phyloP scores from a whole-genome alignment of 2,329 filamentous ascomycete species.

The Aureobasidium subglaciale region DNA sequence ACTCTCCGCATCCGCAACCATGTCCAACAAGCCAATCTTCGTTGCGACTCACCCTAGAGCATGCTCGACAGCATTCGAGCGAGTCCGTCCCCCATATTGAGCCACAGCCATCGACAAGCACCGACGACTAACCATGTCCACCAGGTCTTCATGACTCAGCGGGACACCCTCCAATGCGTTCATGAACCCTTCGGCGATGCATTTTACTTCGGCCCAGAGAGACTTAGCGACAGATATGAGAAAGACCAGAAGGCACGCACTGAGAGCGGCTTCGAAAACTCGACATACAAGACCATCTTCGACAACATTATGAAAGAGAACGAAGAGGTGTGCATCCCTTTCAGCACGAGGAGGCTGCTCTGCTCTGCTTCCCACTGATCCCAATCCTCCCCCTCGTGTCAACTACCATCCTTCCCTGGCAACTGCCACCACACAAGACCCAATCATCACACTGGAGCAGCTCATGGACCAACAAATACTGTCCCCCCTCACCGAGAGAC shows the following conservation, averaged over 20 bases:
- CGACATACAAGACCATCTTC: slow-evolving; percentile 71
- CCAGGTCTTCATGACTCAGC: slow-evolving; percentile 93
- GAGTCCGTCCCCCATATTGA: slow-evolving; percentile 49
- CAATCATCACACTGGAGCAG: neutral
- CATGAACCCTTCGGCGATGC: slow-evolving; percentile 97
- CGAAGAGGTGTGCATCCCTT: slow-evolving; percentile 57
- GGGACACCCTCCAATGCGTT: slow-evolving; percentile 70
- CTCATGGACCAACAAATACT: neutral
- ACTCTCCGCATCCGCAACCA: slow-evolving; percentile 30
- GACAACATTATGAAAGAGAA: slow-evolving; percentile 65
- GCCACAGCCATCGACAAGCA: neutral
- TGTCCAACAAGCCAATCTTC: slow-evolving; percentile 80
- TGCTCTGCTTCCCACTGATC: slow-evolving; percentile 8
- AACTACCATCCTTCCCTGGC: neutral
- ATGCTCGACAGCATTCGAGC: slow-evolving; percentile 94
- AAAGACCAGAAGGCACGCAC: slow-evolving; percentile 51
- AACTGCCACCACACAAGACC: neutral
- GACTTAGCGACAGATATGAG: slow-evolving; percentile 71
- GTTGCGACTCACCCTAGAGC: slow-evolving; percentile 89
- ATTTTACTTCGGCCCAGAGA: slow-evolving; percentile 92
- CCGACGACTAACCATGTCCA: slow-evolving; percentile 1
- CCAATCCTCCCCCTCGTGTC: neutral
- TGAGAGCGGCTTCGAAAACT: slow-evolving; percentile 59
- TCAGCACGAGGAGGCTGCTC: slow-evolving; percentile 19
- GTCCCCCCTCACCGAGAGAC: neutral